A percentile compares a stretch with the other conserved stretches of the same genome.
phyloP scores from a whole-genome alignment of 495 filamentous ascomycete species.

The Penicilliopsis zonata region DNA sequence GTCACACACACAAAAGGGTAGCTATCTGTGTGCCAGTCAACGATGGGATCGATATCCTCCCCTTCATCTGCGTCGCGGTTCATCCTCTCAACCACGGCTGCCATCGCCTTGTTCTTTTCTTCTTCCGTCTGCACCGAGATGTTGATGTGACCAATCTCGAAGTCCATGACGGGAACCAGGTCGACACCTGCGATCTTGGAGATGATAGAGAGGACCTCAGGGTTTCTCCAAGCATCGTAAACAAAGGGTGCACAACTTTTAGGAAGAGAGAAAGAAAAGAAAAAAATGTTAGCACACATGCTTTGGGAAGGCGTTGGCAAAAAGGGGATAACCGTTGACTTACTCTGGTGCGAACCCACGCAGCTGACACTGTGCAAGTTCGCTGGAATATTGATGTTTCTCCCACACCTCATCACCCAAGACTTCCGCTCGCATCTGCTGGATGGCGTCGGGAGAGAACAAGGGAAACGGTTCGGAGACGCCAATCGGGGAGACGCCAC shows the following conservation, averaged over 20 bases:
- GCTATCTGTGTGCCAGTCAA: slow-evolving; percentile 63
- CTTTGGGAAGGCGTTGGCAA: slow-evolving; percentile 13
- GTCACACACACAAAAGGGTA: slow-evolving; percentile 70
- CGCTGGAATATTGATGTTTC: slow-evolving; percentile 52
- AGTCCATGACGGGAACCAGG: slow-evolving; percentile 56
- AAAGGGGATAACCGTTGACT: slow-evolving; percentile 11
- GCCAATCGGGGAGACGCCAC: slow-evolving; percentile 51
- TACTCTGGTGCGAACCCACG: slow-evolving; percentile 60
- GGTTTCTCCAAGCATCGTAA: slow-evolving; percentile 58
- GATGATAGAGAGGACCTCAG: slow-evolving; percentile 50
- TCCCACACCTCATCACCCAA: slow-evolving; percentile 49
- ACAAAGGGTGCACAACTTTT: slow-evolving; percentile 50
- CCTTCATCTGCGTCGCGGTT: slow-evolving; percentile 33
- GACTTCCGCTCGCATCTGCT: slow-evolving; percentile 54
- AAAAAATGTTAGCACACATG: too few species aligned
- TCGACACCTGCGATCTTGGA: slow-evolving; percentile 67
- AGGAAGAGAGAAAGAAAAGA: slow-evolving; percentile 1
- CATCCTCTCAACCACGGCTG: slow-evolving; percentile 19
- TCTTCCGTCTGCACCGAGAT: slow-evolving; percentile 46
- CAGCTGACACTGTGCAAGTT: slow-evolving; percentile 52
- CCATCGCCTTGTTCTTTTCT: slow-evolving; percentile 37
- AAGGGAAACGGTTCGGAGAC: slow-evolving; percentile 64
- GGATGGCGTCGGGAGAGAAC: slow-evolving; percentile 55
- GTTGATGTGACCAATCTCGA: slow-evolving; percentile 66
- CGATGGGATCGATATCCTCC: slow-evolving; percentile 52